Base-by-base conservation (phyloP, 2,329 filamentous ascomycete species). In the Sclerotinia subarctica region DNA sequence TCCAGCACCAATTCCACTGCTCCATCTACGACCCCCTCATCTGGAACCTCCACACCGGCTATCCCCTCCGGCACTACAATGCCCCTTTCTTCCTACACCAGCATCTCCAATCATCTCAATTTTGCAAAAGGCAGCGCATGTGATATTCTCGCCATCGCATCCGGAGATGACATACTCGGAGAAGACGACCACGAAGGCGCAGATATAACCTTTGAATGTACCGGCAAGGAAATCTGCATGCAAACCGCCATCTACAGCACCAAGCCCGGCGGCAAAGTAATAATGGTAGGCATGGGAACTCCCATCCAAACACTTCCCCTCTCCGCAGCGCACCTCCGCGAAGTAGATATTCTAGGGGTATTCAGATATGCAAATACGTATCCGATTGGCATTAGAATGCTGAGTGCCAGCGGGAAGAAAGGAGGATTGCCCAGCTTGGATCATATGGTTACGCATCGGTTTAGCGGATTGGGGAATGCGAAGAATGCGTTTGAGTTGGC, bases 321-420 rank as follows among this genome's bases (percentile, higher is more conserved):
- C 57, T 90, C 88, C 10, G 88, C 89, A 6, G 90, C 90, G 3
- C 89, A 90, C 51, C 81, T 92, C 38, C 85, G 90, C 49, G 91
- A 94, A 79, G 88, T 93, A 54, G 90, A 93, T 76, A 89, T 93
- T 44, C 79, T 92, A n/a, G 90, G 90, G 46, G 88, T 92, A 42
- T 93, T 93, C 80, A 84, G 90, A 59, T 93, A 93, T 73, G 89
- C 89, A 26, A 91, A 92, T 77, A 91, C 90, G 0, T 93, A 93
- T 75, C 82, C 86, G 5, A 88, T 86, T 0, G 90, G 89, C n/a
- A 89, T 93, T 69, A 82, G 82, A 52, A 76, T 88, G 78, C 78
- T 89, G 77, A 78, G 84, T 81, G 80, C 83, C 26, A 78, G 79
- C 49, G 67, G 44, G 38, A 46, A 35, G 26, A 67, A 49, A 15